Conservation (phyloP, 495 filamentous ascomycete genomes). For the Podospora tetraspora region DNA sequence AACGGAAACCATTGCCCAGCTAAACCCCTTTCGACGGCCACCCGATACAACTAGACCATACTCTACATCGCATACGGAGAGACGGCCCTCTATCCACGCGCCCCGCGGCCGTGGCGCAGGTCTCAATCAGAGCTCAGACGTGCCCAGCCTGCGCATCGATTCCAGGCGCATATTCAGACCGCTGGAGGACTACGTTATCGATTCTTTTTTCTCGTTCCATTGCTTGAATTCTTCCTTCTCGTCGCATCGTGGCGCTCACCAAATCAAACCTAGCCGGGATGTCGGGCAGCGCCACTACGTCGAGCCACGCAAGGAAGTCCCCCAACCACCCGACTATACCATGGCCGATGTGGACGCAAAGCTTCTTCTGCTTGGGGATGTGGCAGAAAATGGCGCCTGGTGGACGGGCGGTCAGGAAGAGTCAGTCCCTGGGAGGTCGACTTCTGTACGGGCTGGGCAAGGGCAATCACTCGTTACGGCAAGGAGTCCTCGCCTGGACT, state of each 20-base stretch:
- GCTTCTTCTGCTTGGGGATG: constrained; percentile 69
- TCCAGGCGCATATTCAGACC: constrained; percentile 55
- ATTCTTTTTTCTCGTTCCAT: constrained; percentile 61
- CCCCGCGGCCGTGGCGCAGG: background rate
- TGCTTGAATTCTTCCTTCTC: constrained; percentile 71
- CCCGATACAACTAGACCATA: constrained; percentile 28
- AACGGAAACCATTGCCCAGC: constrained; percentile 18
- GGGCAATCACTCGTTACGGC: constrained; percentile 45
- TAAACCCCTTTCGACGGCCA: constrained; percentile 27
- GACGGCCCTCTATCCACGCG: constrained; percentile 18
- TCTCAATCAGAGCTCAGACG: constrained; percentile 11
- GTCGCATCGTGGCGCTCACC: constrained; percentile 35
- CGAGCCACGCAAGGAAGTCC: constrained; percentile 27
- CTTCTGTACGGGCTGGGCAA: constrained; percentile 32
- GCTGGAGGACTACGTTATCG: constrained; percentile 70
- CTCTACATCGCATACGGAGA: constrained; percentile 39
- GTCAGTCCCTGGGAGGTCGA: constrained; percentile 29
- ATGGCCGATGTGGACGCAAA: constrained; percentile 62
- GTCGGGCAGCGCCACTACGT: constrained; percentile 14
- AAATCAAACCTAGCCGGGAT: constrained; percentile 9
- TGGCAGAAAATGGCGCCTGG: constrained; percentile 81
- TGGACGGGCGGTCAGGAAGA: constrained; percentile 62
- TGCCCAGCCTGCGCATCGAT: constrained; percentile 24
- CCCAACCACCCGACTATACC: constrained; percentile 21
- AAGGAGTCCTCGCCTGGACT: constrained; percentile 69